Evolutionary conservation across 306 rosid species (phyloP), one percentile per base, ranked within the genome.

Genomic region (Vigna reflexopilosa): DNA sequence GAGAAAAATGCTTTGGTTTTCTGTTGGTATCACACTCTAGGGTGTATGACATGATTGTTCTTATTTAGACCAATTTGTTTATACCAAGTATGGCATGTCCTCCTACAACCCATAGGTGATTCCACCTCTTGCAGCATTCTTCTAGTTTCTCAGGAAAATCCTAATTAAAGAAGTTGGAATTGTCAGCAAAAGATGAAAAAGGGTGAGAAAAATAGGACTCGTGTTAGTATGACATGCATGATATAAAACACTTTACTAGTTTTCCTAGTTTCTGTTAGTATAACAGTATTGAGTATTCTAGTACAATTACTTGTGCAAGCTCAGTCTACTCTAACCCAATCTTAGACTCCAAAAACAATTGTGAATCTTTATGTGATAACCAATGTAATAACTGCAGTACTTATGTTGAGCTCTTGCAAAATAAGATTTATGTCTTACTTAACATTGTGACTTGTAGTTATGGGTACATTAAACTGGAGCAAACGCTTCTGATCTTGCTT

Each of bases 271-370:
- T 47, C 42, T 77, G 73, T 48, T 76, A 62, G 14, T 62, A 1
- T 30, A 20, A 55, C 32, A 30, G 62, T 1, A 3, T 45, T 12
- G 11, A 17, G 57, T 19, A 38, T 40, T 54, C 34, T 44, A 3
- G 59, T 7, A 45, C 56, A 15, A 20, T 26, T 51, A 40, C 55
- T 48, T 20, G 50, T 36, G 32, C 57, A 32, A 54, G n/a, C 22
- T 55, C 17, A 40, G 14, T 45, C 47, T 65, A 28, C 79, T 9
- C 38, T 73, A 80, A 75, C 70, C 26, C 47, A 56, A 22, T 47
- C 7, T 22, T 22, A 72, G 54, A 55, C 32, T 19, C 30, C 64
- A 11, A 56, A 45, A 45, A 30, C 28, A 28, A 73, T 2, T 59
- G 13, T 40, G 54, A 62, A 48, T 19, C 19, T 9, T 26, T 1